Percentiles rank a stretch among this genome's conserved stretches.
Evolutionary conservation across 2,329 filamentous ascomycete species (phyloP).

Genomic region (Emergomyces pasteurianus): DNA sequence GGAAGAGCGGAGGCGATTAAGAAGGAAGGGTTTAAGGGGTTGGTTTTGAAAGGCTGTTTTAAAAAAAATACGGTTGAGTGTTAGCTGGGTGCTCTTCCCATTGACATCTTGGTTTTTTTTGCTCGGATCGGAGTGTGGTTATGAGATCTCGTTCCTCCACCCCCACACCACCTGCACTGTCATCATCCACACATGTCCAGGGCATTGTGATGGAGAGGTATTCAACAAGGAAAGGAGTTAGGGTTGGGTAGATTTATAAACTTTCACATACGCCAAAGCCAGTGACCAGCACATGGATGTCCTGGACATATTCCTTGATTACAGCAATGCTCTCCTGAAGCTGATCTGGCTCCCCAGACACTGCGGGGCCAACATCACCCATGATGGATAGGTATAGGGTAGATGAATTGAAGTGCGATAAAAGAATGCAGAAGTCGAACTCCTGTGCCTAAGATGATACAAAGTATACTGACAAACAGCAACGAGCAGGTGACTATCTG

Average conservation of each 20-base stretch:
- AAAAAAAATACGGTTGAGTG: neutral
- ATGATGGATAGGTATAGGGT: neutral
- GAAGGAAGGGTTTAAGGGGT: conserved; percentile 67
- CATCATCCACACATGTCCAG: too few relatives aligned
- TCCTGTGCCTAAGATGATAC: neutral
- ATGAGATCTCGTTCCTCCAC: neutral
- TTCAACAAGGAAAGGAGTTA: neutral
- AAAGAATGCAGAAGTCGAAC: neutral
- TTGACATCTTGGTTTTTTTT: neutral
- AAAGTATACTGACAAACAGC: neutral
- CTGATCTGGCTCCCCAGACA: neutral
- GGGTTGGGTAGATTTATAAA: neutral
- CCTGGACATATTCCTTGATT: conserved; percentile 25
- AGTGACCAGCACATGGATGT: conserved; percentile 37
- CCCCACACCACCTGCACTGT: neutral
- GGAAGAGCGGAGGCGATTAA: conserved; percentile 63
- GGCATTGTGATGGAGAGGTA: neutral
- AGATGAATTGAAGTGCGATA: neutral
- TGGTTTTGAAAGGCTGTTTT: conserved; percentile 66
- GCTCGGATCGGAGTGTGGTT: conserved; percentile 4
- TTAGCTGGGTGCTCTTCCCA: neutral
- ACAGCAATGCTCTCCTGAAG: conserved; percentile 1
- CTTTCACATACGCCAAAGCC: conserved; percentile 30
- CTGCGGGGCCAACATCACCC: conserved; percentile 5
- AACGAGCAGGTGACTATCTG: neutral